Evolutionary conservation across 2,329 filamentous ascomycete genomes (phyloP).

Genomic region (Ceratocystiopsis minuta): DNA sequence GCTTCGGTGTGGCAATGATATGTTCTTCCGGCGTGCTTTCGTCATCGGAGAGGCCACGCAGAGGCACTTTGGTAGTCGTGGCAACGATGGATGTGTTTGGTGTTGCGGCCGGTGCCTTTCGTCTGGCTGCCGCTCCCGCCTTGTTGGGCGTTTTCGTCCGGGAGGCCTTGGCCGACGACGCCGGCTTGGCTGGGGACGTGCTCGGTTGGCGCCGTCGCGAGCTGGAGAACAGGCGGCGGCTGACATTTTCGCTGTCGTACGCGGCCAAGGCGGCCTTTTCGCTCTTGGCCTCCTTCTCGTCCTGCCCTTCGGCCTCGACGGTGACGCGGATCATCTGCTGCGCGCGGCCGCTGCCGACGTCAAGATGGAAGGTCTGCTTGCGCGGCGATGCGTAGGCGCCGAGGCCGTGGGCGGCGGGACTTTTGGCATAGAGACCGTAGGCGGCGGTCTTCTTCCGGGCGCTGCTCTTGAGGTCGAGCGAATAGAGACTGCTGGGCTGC

Average conservation of each 20-base stretch:
- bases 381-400: slow-evolving; percentile 23
- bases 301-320: slow-evolving; percentile 27
- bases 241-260: too few relatives aligned
- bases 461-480: slow-evolving; percentile 14
- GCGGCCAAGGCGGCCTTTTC: too few relatives aligned
- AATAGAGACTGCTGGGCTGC: slow-evolving; percentile 20
- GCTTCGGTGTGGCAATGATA: slow-evolving; percentile 14
- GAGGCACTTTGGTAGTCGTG: slow-evolving; percentile 21
- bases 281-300: not conserved
- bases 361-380: slow-evolving; percentile 38
- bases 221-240: slow-evolving; percentile 17
- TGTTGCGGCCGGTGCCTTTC: not conserved
- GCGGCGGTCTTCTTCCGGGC: not conserved
- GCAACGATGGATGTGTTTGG: not conserved
- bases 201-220: slow-evolving; percentile 7
- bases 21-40: slow-evolving; percentile 17
- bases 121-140: slow-evolving; percentile 16
- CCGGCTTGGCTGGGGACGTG: slow-evolving; percentile 2
- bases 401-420: not conserved
- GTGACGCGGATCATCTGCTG: slow-evolving; percentile 37
- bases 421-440: too few relatives aligned
- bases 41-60: slow-evolving; percentile 26
- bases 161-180: not conserved
- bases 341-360: slow-evolving; percentile 30
- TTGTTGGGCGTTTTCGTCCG: slow-evolving; percentile 19